Evolutionary conservation across 208 protist species (phyloP).

Genomic region (Lotmaria passim): DNA sequence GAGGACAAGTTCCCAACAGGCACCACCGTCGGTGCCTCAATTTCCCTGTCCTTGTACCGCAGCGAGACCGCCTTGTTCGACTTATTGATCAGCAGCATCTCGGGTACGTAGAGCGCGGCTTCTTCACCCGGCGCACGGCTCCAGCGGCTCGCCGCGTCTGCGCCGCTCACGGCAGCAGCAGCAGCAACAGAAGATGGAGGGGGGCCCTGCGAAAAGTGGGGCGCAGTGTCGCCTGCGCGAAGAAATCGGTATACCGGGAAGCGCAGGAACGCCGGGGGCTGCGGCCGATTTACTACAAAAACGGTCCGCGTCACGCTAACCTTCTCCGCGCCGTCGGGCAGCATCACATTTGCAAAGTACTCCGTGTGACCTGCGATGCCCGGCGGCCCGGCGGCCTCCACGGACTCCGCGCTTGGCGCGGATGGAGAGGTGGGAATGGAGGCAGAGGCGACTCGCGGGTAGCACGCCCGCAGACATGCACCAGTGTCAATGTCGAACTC

Average conservation of each 20-base stretch:
- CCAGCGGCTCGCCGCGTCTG: constrained; percentile 17
- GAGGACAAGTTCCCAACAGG: constrained; percentile 37
- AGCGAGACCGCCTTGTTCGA: constrained; percentile 35
- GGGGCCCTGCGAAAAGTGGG: neutral
- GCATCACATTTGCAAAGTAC: constrained; percentile 82
- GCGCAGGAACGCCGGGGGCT: constrained; percentile 29
- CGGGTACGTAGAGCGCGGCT: constrained; percentile 31
- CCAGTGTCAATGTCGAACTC: constrained; percentile 87
- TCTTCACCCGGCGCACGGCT: constrained; percentile 25
- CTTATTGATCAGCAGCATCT: constrained; percentile 47
- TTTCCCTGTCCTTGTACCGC: constrained; percentile 37
- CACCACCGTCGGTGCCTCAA: constrained; percentile 28
- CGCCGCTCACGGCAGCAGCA: neutral
- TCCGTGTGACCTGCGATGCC: constrained; percentile 42
- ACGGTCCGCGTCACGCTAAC: constrained; percentile 56
- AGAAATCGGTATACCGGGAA: constrained; percentile 68
- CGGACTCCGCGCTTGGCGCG: neutral
- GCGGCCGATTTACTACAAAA: constrained; percentile 71
- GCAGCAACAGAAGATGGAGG: neutral
- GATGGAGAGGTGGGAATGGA: neutral
- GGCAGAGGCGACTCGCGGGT: constrained; percentile 26
- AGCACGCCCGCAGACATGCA: constrained; percentile 61
- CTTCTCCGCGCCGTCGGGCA: constrained; percentile 82
- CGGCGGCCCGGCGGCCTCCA: constrained; percentile 14
- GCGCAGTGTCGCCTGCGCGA: neutral